Evolutionary conservation across 2,329 filamentous ascomycete species (phyloP), one percentile per base, ranked within the genome.

Genomic region (Penicillium sp.): DNA sequence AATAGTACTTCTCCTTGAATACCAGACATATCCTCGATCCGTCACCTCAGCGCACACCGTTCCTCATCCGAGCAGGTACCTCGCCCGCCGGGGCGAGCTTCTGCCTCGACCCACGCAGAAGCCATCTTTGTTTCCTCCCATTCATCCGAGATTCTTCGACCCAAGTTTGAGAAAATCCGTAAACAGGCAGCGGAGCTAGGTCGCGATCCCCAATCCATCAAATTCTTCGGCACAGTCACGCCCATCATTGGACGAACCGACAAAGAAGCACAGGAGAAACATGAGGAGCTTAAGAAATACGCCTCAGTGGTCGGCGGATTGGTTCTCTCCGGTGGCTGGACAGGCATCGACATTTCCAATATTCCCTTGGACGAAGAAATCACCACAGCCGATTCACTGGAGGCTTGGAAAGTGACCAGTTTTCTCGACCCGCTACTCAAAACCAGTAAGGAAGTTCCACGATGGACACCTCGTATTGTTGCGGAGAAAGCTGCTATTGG

Each of bases 11-110:
- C 65, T 70, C 73, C 11, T 68, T 82, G 0, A 74, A 75, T 51
- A 75, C 73, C 2, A 68, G 74, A 2, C 79, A 81, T 57, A 80
- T 81, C 26, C 78, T 82, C 31, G 78, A 83, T 47, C 82, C 82
- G 0, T 83, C 82, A 0, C 81, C 81, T 4, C 82, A 85, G 60
- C 71, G 82, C 1, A 85, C 82, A 0, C 82, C 82, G 0, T 81
- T 84, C 54, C 70, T 85, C 0, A 82, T 84, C 63, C 84, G 86
- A 58, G 83, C 84, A 0, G 84, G 84, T 0, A 85, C 82, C 0
- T 86, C 83, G 0, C 61, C 79, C 0, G 84, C 84, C 0, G 84
- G 84, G 0, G 81, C 79, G 1, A 71, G 73, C 0, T 87, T 86
- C n/a, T 60, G 83, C 81, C 0, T 77, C 82, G 2, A 80, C 75